Evolutionary conservation across 2,329 filamentous ascomycete species (phyloP).

Genomic region (Hysterium pulicare): DNA sequence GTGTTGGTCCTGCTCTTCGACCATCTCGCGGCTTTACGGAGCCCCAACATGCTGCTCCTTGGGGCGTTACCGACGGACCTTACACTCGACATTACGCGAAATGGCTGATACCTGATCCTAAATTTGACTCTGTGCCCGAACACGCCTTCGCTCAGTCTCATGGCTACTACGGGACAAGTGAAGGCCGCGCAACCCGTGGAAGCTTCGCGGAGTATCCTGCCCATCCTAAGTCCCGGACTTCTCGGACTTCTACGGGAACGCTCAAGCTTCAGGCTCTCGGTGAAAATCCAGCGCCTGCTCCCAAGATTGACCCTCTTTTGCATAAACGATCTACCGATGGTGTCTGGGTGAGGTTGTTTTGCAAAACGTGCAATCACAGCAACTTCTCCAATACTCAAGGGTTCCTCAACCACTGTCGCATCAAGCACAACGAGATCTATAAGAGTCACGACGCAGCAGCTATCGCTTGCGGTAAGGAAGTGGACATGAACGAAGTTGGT

Average conservation of each 20-base stretch:
- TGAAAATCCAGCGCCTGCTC: conserved; percentile 47
- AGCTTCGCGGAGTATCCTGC: conserved; percentile 58
- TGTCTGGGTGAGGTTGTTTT: conserved; percentile 83
- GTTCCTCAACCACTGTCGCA: conserved; percentile 99
- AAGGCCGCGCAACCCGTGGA: conserved; percentile 77
- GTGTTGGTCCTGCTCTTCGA: conserved; percentile 68
- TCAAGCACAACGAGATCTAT: conserved; percentile 88
- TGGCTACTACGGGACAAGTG: conserved; percentile 42
- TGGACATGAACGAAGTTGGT: conserved; percentile 63
- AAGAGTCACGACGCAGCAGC: conserved; percentile 96
- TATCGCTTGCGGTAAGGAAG: conserved; percentile 76
- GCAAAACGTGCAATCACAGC: conserved; percentile 77
- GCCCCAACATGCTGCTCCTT: conserved; percentile 78
- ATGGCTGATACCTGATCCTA: conserved; percentile 87
- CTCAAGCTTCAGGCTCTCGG: conserved; percentile 41
- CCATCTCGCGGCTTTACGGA: conserved; percentile 60
- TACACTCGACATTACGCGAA: conserved; percentile 92
- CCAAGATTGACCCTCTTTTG: conserved; percentile 74
- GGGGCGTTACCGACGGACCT: conserved; percentile 86
- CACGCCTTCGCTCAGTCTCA: conserved; percentile 34
- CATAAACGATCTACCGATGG: conserved; percentile 80
- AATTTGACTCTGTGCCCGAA: conserved; percentile 63
- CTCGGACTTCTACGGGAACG: conserved; percentile 55
- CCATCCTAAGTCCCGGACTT: conserved; percentile 53
- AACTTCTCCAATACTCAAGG: conserved; percentile 96